A percentile compares a stretch with the other conserved stretches of the same genome.
Conservation (phyloP, 2,329 filamentous ascomycete genomes). For the Fusarium nisikadoi region DNA sequence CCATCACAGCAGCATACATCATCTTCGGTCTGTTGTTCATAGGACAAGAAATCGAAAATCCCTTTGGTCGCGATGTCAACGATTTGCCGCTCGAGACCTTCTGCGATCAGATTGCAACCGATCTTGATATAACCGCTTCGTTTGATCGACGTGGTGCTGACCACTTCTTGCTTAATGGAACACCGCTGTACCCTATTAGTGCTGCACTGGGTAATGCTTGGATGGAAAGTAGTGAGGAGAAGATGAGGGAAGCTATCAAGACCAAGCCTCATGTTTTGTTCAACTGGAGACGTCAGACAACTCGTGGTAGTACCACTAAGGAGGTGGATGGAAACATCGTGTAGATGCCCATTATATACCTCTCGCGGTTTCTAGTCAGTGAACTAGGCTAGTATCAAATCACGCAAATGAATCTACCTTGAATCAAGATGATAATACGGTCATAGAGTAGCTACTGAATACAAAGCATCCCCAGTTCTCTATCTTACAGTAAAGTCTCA, state of each 20-base stretch:
- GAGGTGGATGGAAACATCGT: not conserved
- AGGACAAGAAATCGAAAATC: constrained; percentile 85
- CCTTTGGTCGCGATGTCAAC: constrained; percentile 85
- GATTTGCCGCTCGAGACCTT: constrained; percentile 80
- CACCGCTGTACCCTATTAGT: constrained; percentile 66
- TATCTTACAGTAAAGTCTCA: too few species aligned
- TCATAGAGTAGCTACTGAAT: too few species aligned
- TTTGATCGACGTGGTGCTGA: constrained; percentile 48
- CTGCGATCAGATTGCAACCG: constrained; percentile 77
- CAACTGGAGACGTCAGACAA: constrained; percentile 34
- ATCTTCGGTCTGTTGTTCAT: constrained; percentile 80
- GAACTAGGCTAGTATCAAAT: too few species aligned
- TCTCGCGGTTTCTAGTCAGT: too few species aligned
- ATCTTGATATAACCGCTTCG: constrained; percentile 78
- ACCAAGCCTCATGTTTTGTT: constrained; percentile 53
- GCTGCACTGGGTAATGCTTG: constrained; percentile 49
- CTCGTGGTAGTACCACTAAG: rapidly evolving
- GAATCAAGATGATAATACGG: too few species aligned
- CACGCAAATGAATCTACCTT: too few species aligned
- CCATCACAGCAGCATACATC: constrained; percentile 79
- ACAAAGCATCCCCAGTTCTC: too few species aligned
- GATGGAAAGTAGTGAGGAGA: constrained; percentile 53
- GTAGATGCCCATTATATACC: not conserved
- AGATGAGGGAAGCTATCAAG: constrained; percentile 52
- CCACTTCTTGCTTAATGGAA: constrained; percentile 45